These are phyloP conservation scores for Iris macrosiphon DNA, from an alignment of 106 monocot genomes.

Conservation along the genomic window DNA sequence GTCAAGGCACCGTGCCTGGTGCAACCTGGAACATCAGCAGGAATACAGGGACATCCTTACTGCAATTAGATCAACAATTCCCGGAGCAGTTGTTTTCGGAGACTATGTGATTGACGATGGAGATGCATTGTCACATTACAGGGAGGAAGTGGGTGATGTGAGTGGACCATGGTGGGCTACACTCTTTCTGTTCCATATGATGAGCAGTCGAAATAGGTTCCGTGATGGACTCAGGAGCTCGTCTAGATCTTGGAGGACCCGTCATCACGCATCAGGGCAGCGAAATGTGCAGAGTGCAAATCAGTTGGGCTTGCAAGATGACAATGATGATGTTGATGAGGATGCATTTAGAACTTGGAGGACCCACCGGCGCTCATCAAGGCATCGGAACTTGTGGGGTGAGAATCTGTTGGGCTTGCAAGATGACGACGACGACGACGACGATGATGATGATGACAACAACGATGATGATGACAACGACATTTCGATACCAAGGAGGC, in stretches of 20 bases:
- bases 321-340: conserved; percentile 33
- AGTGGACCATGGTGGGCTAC: conserved; percentile 59
- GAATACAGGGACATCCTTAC: conserved; percentile 75
- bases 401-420: conserved; percentile 58
- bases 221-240: conserved; percentile 31
- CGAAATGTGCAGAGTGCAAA: conserved; percentile 72
- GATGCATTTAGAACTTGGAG: conserved; percentile 37
- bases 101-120: conserved; percentile 67
- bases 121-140: conserved; percentile 18
- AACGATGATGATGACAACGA: conserved; percentile 22
- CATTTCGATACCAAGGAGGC: conserved; percentile 31
- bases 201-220: conserved; percentile 28
- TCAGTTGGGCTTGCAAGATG: conserved; percentile 44
- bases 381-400: conserved; percentile 61
- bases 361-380: conserved; percentile 23
- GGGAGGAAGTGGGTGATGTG: conserved; percentile 28
- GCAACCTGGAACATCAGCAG: conserved; percentile 53
- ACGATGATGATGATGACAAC: conserved; percentile 36
- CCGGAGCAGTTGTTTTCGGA: conserved; percentile 71
- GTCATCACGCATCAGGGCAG: conserved; percentile 26
- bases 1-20: conserved; percentile 61
- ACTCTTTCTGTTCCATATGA: conserved; percentile 71
- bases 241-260: conserved; percentile 31
- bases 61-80: conserved; percentile 71
- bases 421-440: conserved; percentile 33